Base-by-base conservation (phyloP, 352 stramenopile species). In the Phytophthora pseudosyringae region DNA sequence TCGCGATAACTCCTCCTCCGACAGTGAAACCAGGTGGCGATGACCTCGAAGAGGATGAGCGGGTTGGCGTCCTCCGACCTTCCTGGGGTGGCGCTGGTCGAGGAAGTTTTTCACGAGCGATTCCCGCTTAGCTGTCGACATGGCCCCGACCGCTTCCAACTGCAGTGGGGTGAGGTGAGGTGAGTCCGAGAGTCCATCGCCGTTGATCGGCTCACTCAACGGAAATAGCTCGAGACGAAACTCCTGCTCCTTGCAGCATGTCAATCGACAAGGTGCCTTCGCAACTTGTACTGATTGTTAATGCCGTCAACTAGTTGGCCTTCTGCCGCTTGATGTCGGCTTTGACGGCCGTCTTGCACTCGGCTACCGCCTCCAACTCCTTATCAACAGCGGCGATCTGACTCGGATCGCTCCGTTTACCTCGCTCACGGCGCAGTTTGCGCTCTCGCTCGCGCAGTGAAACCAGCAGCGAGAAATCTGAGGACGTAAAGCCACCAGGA, bases 271-370 rank as follows among this genome's bases (percentile, higher is more conserved):
- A 21, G 21, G 21, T 21, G 21, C 21, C 21, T 21, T 21, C 21
- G 21, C 21, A 21, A 21, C 21, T 21, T 21, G 21, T 57, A 52
- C 40, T 52, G 43, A 16, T 43, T 56, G 4, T 61, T 67, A 58
- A 15, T 44, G 33, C 36, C 11, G 10, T 38, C 11, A 41, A 36
- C 40, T 75, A 70, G 9, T 59, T 65, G 33, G 56, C 63, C 46
- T 76, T 69, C 29, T 78, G 69, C 58, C 69, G 66, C 67, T 80
- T 87, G 26, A 88, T 67, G 51, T 79, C 86, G 33, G 79, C 67
- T 78, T 93, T 90, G 16, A 89, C 48, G 40, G 75, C 60, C 35
- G 54, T 52, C 51, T 89, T 92, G 64, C 81, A 90, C 68, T 81
- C 59, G 21, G 70, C 64, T 54, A 92, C 71, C 40, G 76, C 71